Base-by-base conservation (phyloP, 192 early-diverging fungal species). In the Paraglomus occultum region DNA sequence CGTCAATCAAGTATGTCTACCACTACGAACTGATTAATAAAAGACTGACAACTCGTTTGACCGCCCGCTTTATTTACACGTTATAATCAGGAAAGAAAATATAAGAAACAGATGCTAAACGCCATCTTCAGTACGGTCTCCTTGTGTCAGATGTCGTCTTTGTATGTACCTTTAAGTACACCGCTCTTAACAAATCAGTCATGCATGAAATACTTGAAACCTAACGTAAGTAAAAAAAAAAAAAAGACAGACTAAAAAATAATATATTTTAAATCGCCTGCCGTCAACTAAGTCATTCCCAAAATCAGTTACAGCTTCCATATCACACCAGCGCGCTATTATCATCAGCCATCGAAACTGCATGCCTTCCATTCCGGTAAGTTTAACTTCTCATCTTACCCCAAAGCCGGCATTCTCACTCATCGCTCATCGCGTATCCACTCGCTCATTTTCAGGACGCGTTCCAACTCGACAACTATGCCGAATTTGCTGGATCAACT, bases 251-350 rank as follows among this genome's bases (percentile, higher is more conserved):
- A n/a, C n/a, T n/a, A n/a, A n/a, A n/a, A n/a, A n/a, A n/a, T n/a
- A n/a, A n/a, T n/a, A n/a, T n/a, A n/a, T n/a, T n/a, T n/a, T n/a
- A n/a, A n/a, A n/a, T n/a, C n/a, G n/a, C n/a, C n/a, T n/a, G n/a
- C n/a, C n/a, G n/a, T n/a, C n/a, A n/a, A n/a, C n/a, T n/a, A n/a
- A n/a, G 7, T 48, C 14, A 50, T 55, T 12, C 70, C 1, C 48
- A 66, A 64, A 54, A 38, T 62, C n/a, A 79, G 80, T 46, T 76
- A 44, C 20, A 53, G 31, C 71, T 64, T 14, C 71, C 69, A n/a
- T 86, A 84, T 61, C 85, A 86, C 53, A 81, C 85, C 9, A 86
- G 85, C 52, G 77, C 83, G 0, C 69, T 84, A 44, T 67, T 84
- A 31, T 81, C 85, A 5, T 72, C 83, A 0, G 85, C 76, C 11